A percentile compares a stretch with the other conserved stretches of the same genome.
Conservation (phyloP, 495 filamentous ascomycete species). For the Trichoderma parareesei region DNA sequence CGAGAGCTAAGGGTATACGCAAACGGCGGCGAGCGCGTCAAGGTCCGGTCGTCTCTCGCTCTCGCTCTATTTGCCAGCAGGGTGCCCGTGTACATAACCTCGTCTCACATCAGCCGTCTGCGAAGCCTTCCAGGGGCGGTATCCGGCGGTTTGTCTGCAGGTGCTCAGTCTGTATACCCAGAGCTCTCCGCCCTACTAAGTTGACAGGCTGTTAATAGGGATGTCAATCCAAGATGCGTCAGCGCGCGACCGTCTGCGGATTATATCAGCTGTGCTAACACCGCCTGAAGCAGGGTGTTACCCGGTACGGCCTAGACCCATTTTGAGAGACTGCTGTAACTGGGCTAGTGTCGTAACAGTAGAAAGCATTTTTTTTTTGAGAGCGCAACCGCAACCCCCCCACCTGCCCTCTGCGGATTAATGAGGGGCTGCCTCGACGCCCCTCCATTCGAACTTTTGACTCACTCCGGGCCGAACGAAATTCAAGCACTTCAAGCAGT, state of each 20-base stretch:
- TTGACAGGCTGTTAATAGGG: constrained; percentile 3
- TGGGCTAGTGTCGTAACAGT: background rate
- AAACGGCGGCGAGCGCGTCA: background rate
- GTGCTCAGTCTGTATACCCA: background rate
- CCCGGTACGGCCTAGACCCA: background rate
- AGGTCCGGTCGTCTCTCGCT: background rate
- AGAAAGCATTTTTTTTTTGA: background rate
- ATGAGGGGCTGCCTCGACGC: background rate
- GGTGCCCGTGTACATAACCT: constrained; percentile 15
- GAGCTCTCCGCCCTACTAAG: background rate
- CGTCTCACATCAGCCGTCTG: background rate
- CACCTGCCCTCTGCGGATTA: background rate
- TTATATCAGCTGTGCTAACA: background rate
- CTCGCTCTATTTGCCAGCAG: constrained; percentile 19
- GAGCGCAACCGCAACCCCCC: background rate
- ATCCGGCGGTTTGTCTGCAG: background rate
- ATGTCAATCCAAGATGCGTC: background rate
- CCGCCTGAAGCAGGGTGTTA: background rate
- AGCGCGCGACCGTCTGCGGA: background rate
- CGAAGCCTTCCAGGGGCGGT: background rate
- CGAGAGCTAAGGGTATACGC: constrained; percentile 11
- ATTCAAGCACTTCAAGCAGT: background rate
- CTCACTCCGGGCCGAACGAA: background rate
- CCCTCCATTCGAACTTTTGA: constrained; percentile 7
- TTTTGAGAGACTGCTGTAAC: background rate